Evolutionary conservation across 2,329 filamentous ascomycete species (phyloP), one percentile per base, ranked within the genome.

Genomic region (Botrytis fragariae): DNA sequence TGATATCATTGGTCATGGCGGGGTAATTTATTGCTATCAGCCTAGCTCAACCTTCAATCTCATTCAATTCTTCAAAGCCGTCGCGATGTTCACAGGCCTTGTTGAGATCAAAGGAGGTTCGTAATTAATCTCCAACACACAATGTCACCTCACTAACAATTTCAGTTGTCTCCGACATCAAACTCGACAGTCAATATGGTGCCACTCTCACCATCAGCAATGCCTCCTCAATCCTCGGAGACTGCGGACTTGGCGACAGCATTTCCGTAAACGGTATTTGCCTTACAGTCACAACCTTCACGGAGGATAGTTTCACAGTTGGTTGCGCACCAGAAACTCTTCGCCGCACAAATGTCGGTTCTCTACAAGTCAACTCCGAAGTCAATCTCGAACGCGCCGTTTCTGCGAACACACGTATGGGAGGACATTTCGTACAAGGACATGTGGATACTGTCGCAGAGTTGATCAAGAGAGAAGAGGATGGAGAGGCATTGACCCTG

Each of bases 371-470:
- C 74, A 86, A 86, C 60, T 92, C 90, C 74, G 86, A 85, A 35
- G 95, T 98, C 77, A 99, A 99, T 83, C 91, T 99, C 71, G 96
- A 99, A 86, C 91, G 96, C 25, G 95, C 96, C 5, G 95, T 99
- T 71, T 92, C 92, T 29, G 94, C 94, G 7, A 89, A 92, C 79
- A 98, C 95, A 63, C 93, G 96, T 72, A 98, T 99, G 94, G 96
- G 97, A 64, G 96, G 96, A 0, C 96, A 99, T 84, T 97, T 98
- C 80, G 95, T 98, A 45, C 97, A 99, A 84, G 96, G 96, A 59
- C 96, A 99, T 83, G 95, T 99, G 74, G 97, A 99, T 83, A 95
- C 94, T 18, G 90, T 92, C 57, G 96, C 95, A 0, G 88, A 87
- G 61, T 92, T 99, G 74, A 81, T 91, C 57, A 88, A 88, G 61